Percentiles rank a stretch among this genome's conserved stretches.
These are phyloP conservation scores for Hypoxylon intermedium DNA, from an alignment of 495 filamentous ascomycete genomes.

Conservation along the genomic window DNA sequence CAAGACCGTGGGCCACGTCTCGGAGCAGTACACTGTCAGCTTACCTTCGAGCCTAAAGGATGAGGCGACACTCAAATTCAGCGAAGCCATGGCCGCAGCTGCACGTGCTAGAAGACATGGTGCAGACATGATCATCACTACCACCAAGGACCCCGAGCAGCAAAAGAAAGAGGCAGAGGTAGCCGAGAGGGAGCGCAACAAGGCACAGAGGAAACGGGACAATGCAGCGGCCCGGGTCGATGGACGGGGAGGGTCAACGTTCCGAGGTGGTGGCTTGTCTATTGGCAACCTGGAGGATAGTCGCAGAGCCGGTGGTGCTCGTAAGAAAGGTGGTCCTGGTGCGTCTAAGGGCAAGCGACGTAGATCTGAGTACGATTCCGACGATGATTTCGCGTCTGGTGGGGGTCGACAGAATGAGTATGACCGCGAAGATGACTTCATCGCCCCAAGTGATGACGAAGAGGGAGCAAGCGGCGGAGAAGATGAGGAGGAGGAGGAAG, in stretches of 20 bases:
- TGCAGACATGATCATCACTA: slow-evolving; percentile 61
- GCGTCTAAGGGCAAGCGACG: slow-evolving; percentile 52
- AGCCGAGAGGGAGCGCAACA: slow-evolving; percentile 73
- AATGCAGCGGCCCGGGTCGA: slow-evolving; percentile 69
- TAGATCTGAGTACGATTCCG: slow-evolving; percentile 63
- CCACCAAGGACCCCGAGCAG: slow-evolving; percentile 80
- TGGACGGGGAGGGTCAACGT: slow-evolving; percentile 58
- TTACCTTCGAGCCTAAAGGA: slow-evolving; percentile 75
- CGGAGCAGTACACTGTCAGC: slow-evolving; percentile 74
- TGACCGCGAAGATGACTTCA: slow-evolving; percentile 79
- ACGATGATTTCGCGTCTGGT: slow-evolving; percentile 70
- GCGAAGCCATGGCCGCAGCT: slow-evolving; percentile 70
- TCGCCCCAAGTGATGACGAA: slow-evolving; percentile 78
- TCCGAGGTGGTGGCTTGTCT: slow-evolving; percentile 73
- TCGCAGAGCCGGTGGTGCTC: slow-evolving; percentile 43
- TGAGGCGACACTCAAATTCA: slow-evolving; percentile 77
- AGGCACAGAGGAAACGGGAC: slow-evolving; percentile 71
- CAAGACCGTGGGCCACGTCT: slow-evolving; percentile 79
- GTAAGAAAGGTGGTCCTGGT: slow-evolving; percentile 55
- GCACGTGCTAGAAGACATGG: slow-evolving; percentile 53
- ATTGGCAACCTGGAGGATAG: slow-evolving; percentile 77
- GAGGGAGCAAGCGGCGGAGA: slow-evolving; percentile 64
- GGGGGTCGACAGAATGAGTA: slow-evolving; percentile 79
- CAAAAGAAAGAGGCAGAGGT: slow-evolving; percentile 76
- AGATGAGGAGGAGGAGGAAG: slow-evolving; percentile 67